Conservation (phyloP, 2,329 filamentous ascomycete genomes). For the Sphaerulina populicola region DNA sequence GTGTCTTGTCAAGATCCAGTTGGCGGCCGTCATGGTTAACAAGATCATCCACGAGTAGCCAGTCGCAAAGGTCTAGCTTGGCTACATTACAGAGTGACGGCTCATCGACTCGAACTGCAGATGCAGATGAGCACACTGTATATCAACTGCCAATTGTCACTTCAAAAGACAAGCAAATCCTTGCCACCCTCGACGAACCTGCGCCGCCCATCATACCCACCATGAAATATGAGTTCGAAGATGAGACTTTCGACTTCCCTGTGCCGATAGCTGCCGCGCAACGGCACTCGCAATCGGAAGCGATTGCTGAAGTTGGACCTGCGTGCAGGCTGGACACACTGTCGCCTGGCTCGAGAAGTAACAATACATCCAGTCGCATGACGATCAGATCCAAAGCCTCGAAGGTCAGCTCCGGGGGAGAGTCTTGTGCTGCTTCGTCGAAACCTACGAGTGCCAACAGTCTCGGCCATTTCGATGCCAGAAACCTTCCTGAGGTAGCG, state of each 20-base stretch:
- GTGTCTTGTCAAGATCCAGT: slow-evolving; percentile 1
- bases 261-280: neutral
- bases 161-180: neutral
- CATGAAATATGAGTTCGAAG: slow-evolving; percentile 5
- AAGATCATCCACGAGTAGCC: slow-evolving; percentile 4
- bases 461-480: neutral
- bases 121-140: slow-evolving; percentile 4
- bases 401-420: neutral
- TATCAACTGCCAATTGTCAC: slow-evolving; percentile 5
- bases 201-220: neutral
- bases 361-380: neutral
- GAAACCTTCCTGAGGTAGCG: slow-evolving; percentile 4
- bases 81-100: slow-evolving; percentile 8
- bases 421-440: neutral
- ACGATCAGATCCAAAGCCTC: neutral
- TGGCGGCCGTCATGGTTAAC: slow-evolving; percentile 11
- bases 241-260: slow-evolving; percentile 9
- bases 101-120: neutral
- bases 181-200: neutral
- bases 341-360: neutral
- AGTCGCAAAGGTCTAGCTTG: slow-evolving; percentile 5
- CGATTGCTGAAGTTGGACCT: neutral
- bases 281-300: neutral
- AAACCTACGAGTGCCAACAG: neutral
- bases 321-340: neutral